These are phyloP conservation scores for Pelagophyceae sp. DNA, from an alignment of 352 stramenopile species.

Conservation along the genomic window DNA sequence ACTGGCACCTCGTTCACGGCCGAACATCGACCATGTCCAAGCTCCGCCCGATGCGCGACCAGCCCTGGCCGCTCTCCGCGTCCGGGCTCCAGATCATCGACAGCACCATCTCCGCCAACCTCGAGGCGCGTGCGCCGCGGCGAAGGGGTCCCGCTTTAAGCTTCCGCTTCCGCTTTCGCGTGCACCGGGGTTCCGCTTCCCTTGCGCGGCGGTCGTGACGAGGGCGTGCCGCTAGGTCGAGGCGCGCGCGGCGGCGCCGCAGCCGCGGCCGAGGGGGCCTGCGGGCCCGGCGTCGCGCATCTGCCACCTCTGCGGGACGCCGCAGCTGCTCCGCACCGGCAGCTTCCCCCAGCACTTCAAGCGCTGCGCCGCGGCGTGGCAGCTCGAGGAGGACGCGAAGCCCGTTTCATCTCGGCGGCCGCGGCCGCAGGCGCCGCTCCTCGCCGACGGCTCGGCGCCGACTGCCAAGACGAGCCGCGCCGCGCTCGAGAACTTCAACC, in stretches of 20 bases:
- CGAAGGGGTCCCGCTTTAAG: too few species aligned
- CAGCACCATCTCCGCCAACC: not conserved
- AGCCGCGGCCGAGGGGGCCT: not conserved
- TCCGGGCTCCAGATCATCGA: not conserved
- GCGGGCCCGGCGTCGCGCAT: not conserved
- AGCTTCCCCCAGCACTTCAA: not conserved
- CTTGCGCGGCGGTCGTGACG: not conserved
- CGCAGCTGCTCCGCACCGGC: not conserved
- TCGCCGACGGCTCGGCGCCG: not conserved
- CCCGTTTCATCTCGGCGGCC: too few species aligned
- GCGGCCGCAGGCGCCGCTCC: too few species aligned
- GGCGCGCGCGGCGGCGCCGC: too few species aligned
- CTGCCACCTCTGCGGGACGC: not conserved
- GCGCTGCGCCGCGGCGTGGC: not conserved
- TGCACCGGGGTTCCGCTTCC: not conserved
- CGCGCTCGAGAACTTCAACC: not conserved
- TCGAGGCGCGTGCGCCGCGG: not conserved
- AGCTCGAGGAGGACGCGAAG: not conserved
- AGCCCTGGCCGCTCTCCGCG: not conserved
- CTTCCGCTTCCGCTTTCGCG: too few species aligned
- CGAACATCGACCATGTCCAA: too few species aligned
- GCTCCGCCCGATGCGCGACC: not conserved
- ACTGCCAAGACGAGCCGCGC: not conserved
- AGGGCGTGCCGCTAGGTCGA: not conserved
- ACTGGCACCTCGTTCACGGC: too few species aligned